These are phyloP conservation scores for Claviceps maximensis DNA, from an alignment of 2,329 filamentous ascomycete species.

Conservation along the genomic window DNA sequence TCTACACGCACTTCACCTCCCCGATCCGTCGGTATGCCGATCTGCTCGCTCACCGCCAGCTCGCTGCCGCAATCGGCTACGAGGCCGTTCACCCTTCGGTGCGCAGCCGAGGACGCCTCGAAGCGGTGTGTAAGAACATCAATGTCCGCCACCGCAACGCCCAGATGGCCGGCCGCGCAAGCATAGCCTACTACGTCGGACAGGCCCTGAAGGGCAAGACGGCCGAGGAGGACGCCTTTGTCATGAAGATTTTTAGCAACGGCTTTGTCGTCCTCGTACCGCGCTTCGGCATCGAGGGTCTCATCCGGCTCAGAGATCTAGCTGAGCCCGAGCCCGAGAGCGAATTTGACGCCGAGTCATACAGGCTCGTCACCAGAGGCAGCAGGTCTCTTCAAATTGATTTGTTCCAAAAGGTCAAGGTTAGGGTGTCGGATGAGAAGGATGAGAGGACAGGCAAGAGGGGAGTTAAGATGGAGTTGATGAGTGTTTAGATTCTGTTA, in stretches of 20 bases:
- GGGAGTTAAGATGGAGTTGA: constrained; percentile 65
- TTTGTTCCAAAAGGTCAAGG: constrained; percentile 82
- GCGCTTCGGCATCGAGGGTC: constrained; percentile 84
- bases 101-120: constrained; percentile 70
- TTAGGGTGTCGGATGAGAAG: constrained; percentile 82
- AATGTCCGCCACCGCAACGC: constrained; percentile 95
- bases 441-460: constrained; percentile 95
- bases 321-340: constrained; percentile 65
- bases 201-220: constrained; percentile 74
- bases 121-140: constrained; percentile 95
- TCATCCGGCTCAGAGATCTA: constrained; percentile 78
- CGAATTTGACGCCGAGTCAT: constrained; percentile 75
- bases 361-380: constrained; percentile 52
- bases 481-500: neutral
- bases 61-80: constrained; percentile 91
- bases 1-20: constrained; percentile 97
- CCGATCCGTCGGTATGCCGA: constrained; percentile 98
- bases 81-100: constrained; percentile 71
- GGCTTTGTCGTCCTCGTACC: constrained; percentile 95
- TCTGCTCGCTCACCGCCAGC: constrained; percentile 82
- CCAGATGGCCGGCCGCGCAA: constrained; percentile 85
- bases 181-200: constrained; percentile 94
- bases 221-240: constrained; percentile 78
- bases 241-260: constrained; percentile 96
- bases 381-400: constrained; percentile 51